A percentile compares a stretch with the other conserved stretches of the same genome.
Evolutionary conservation across 345 rosid species (phyloP).

Genomic region (Gossypium bickii): DNA sequence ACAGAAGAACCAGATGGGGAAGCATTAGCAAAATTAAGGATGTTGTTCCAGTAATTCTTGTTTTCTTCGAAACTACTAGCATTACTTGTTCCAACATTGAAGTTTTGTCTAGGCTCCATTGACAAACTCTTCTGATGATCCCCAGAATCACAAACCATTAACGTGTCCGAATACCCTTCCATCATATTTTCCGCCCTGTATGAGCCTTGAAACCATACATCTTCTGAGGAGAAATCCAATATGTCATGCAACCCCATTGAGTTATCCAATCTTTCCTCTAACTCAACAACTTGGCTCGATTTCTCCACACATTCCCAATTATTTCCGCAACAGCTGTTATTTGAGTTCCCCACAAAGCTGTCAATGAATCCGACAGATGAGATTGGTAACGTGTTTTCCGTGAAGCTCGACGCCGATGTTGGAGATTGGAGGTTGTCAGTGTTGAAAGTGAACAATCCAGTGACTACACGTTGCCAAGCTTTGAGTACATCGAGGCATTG

Average conservation of each 20-base stretch:
- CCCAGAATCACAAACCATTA: background rate
- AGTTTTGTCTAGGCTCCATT: background rate
- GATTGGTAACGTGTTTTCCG: conserved; percentile 11
- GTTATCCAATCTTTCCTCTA: conserved; percentile 1
- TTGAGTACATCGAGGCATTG: conserved; percentile 45
- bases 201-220: conserved; percentile 23
- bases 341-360: conserved; percentile 3
- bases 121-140: background rate
- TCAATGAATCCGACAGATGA: conserved; percentile 9
- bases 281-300: background rate
- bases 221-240: background rate
- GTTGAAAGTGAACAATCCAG: conserved; percentile 24
- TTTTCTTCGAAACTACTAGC: conserved; percentile 24
- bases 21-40: conserved; percentile 28
- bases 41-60: conserved; percentile 32
- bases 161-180: conserved; percentile 12
- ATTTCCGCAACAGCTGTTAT: background rate
- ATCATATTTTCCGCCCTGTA: conserved; percentile 14
- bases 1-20: conserved; percentile 24
- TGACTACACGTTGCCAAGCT: conserved; percentile 37
- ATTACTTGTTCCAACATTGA: background rate
- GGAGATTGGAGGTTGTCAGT: conserved; percentile 18
- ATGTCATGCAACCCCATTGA: conserved; percentile 13
- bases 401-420: conserved; percentile 25
- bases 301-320: conserved; percentile 5